These are phyloP conservation scores for Teunomyces atbi DNA, from an alignment of 805 yeast genomes.

Conservation along the genomic window DNA sequence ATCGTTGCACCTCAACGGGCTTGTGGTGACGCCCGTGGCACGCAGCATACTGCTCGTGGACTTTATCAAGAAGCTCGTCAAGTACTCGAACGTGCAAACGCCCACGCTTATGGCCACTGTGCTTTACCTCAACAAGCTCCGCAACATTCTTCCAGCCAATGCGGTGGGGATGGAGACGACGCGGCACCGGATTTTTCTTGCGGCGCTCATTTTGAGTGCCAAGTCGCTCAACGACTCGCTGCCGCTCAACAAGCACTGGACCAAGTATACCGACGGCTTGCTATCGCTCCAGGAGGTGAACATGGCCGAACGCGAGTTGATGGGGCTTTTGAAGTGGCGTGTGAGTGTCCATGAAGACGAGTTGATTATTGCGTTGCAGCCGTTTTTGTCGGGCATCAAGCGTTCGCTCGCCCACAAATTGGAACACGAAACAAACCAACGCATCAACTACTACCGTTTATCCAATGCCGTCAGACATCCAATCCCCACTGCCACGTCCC, in stretches of 20 bases:
- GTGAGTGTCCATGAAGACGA: conserved; percentile 70
- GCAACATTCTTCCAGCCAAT: conserved; percentile 76
- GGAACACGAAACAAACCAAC: conserved; percentile 25
- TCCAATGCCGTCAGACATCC: conserved; percentile 17
- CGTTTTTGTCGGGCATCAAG: conserved; percentile 76
- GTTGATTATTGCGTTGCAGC: conserved; percentile 63
- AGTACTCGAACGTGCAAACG: conserved; percentile 87
- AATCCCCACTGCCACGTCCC: conserved; percentile 8
- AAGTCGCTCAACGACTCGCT: conserved; percentile 90
- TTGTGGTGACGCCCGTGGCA: conserved; percentile 1
- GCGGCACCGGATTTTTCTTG: conserved; percentile 87
- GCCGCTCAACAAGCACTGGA: conserved; percentile 96
- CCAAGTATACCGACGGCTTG: conserved; percentile 85
- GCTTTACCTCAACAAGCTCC: conserved; percentile 75
- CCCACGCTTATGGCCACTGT: conserved; percentile 93
- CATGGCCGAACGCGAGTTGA: conserved; percentile 85
- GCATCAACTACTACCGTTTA: conserved; percentile 30
- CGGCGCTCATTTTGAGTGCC: conserved; percentile 87
- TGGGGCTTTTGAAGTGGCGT: conserved; percentile 83
- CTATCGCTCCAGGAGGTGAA: conserved; percentile 77
- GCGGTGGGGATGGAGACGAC: conserved; percentile 93
- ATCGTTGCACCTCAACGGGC: conserved; percentile 18
- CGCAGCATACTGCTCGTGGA: conserved; percentile 33
- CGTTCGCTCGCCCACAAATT: conserved; percentile 34
- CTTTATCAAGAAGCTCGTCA: conserved; percentile 73